Evolutionary conservation across 768 basidiomycete genomes (phyloP), one percentile per base, ranked within the genome.

Genomic region (Lactarius quietus): DNA sequence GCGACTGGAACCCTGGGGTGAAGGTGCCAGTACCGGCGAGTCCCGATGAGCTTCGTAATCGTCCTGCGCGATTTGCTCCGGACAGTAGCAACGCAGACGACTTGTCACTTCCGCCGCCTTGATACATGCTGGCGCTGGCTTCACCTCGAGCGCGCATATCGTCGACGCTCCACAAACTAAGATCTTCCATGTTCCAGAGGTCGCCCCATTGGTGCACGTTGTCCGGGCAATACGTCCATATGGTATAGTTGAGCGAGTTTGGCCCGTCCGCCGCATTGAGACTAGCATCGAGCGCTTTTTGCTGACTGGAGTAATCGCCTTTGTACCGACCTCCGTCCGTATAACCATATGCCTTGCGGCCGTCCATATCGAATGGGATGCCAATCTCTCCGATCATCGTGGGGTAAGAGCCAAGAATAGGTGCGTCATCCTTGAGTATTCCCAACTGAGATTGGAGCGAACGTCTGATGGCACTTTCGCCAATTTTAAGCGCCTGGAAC

Each of bases 351-450:
- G 92, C 82, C 54, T 83, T 81, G 75, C 92, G 93, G 61, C 78
- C 78, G 73, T 99, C 96, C 89, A 99, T 89, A 74, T 99, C 95
- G 72, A 89, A 93, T 3, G 96, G 96, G 2, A 87, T 91, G 17
- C 96, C 96, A 58, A 98, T 96, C 79, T 99, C 96, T 14, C 96
- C 95, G 39, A 99, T 90, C 68, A 98, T 81, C 0, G 92, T 95
- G 1, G 96, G 96, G 71, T 89, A 97, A 20, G 77, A 65, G 1
- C 86, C 85, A 7, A 91, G 80, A 56, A 87, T 86, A 35, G 76
- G 74, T 0, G 87, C 84, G 70, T 99, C 95, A 26, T 78, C 81
- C 70, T 90, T 87, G 53, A 98, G 78, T 57, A 90, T 83, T 20
- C 82, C 88, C 26, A 99, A 81, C 74, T 99, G 95, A 64, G 88